Evolutionary conservation across 805 yeast genomes (phyloP), one percentile per base, ranked within the genome.

Genomic region (Metschnikowia vanudenii): DNA sequence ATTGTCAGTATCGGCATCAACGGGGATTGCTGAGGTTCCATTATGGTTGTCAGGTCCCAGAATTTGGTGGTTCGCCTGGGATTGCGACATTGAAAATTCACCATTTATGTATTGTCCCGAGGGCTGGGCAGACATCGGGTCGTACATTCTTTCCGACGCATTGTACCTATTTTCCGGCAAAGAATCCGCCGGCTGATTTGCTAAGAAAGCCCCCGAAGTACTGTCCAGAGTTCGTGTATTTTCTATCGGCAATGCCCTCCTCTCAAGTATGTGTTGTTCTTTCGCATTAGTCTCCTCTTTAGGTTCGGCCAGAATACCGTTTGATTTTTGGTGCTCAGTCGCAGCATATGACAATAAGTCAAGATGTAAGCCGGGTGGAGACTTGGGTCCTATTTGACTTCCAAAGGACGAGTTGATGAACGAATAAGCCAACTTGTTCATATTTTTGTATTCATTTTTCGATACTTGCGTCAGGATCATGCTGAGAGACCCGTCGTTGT

Each of bases 401-500:
- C 41, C 41, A n/a, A 16, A 39, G 1, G 46, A 18, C 4, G 47
- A 24, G 18, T 28, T 44, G 18, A 45, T 24, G 4, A 48, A 20
- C 10, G 47, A 42, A 18, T 31, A 42, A 4, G 55, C 56, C 29
- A 55, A 39, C 18, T 47, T 51, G 18, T 54, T 61, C 54, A 64
- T 50, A 29, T 62, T 64, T 12, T 43, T 41, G 11, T 46, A 39
- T 20, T 61, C 65, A 37, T 47, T 49, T 37, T 53, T 55, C 22
- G 50, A 22, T 22, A 47, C 29, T 7, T 33, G 45, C 3, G 46
- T 40, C 26, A 41, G 22, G 7, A 19, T 34, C 29, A 17, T 24
- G 12, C 28, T 35, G 4, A 57, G 55, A 24, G 52, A 47, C 28
- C 57, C 56, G 45, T 57, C 61, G 14, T 60, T 60, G 30, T 59